Evolutionary conservation across 2,329 filamentous ascomycete genomes (phyloP), one percentile per base, ranked within the genome.

Genomic region (Exophiala aquamarina): DNA sequence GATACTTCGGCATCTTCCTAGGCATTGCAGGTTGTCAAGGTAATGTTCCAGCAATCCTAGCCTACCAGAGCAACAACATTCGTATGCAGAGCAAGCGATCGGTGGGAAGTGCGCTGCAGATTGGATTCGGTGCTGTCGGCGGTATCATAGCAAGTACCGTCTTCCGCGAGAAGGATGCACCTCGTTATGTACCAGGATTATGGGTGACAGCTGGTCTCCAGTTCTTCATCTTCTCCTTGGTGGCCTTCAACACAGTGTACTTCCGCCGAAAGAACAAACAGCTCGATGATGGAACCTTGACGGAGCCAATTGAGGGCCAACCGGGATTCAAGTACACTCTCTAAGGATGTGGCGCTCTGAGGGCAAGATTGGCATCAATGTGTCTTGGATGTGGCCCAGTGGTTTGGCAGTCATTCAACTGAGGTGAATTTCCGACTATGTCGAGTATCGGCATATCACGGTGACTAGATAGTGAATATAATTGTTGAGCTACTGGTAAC

Each of bases 101-200:
- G 32, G 36, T 58, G 34, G 26, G 52, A 38, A 37, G 47, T 48
- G 48, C 41, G 33, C 68, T 80, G 50, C 73, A 73, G 66, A 70
- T 77, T 18, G 63, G 64, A 4, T 55, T 66, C 20, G 65, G 65
- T 38, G 49, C 54, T 19, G 42, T 59, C 41, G 46, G 56, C 35
- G 59, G 59, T 20, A 55, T 61, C n/a, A 42, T 53, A 11, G 59
- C 51, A 3, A 55, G 50, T 8, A 53, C 54, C 7, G 52, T 55
- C 1, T 62, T 61, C 43, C 42, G 52, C 26, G 33, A 49, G 26
- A 41, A 57, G 23, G 59, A 61, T 47, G 52, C 55, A 3, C 59
- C 59, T 2, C 46, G 32, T 9, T 60, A 60, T 44, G 41, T 55
- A n/a, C 45, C 50, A 17, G 59, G 56, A 1, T 21, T 59, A 10